Percentiles rank a stretch among this genome's conserved stretches.
phyloP scores from a whole-genome alignment of 208 protist species.

The Trypanosoma avium region DNA sequence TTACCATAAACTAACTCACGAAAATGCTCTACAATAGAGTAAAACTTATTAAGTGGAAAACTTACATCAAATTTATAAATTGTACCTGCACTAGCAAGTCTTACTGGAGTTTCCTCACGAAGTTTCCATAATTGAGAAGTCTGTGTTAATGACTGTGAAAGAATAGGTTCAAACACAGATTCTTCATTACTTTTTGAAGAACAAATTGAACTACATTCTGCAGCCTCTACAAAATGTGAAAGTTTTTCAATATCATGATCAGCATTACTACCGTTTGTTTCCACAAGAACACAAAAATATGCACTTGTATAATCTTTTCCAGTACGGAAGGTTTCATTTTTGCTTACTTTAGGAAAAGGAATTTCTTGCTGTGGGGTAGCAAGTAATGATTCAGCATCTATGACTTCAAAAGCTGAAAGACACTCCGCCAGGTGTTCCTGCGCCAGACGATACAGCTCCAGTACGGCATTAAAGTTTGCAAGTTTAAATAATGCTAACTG shows the following conservation, averaged over 20 bases:
- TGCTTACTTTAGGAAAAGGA: slow-evolving; percentile 46
- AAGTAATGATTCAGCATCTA: slow-evolving; percentile 84
- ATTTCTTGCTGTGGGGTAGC: slow-evolving; percentile 41
- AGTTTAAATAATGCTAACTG: slow-evolving; percentile 88
- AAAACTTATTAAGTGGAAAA: slow-evolving; percentile 80
- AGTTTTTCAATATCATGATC: slow-evolving; percentile 90
- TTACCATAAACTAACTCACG: slow-evolving; percentile 59
- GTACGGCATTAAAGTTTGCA: slow-evolving; percentile 63
- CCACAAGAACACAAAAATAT: slow-evolving; percentile 92
- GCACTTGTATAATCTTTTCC: slow-evolving; percentile 46
- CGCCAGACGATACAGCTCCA: slow-evolving; percentile 67
- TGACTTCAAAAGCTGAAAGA: slow-evolving; percentile 94
- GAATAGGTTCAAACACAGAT: slow-evolving; percentile 45
- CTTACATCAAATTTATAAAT: slow-evolving; percentile 87
- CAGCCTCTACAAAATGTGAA: slow-evolving; percentile 45
- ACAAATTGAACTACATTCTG: slow-evolving; percentile 32
- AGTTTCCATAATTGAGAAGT: slow-evolving; percentile 61
- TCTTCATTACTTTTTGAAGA: slow-evolving; percentile 39
- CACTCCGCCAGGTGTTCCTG: slow-evolving; percentile 90
- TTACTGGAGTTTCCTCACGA: slow-evolving; percentile 70
- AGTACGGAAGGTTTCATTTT: slow-evolving; percentile 41
- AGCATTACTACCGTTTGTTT: slow-evolving; percentile 92
- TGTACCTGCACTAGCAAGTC: slow-evolving; percentile 42
- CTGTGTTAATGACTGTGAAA: slow-evolving; percentile 62
- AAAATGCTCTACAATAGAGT: slow-evolving; percentile 75